Percentiles rank a stretch among this genome's conserved stretches.
phyloP scores from a whole-genome alignment of 2,329 filamentous ascomycete species.

The Cladophialophora bantiana region DNA sequence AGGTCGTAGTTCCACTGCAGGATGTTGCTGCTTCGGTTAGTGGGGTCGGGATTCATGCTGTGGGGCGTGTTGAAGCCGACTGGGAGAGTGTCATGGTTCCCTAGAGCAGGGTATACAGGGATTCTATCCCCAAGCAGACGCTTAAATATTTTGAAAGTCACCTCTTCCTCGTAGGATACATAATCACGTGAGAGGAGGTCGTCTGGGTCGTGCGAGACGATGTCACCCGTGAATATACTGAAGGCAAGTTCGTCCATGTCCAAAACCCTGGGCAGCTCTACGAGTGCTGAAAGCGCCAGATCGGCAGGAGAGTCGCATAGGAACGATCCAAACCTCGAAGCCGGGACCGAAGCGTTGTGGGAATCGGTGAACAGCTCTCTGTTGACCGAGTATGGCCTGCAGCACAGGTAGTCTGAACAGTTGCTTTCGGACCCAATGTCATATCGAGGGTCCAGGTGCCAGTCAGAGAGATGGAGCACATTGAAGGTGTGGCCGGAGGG shows the following conservation, averaged over 20 bases:
- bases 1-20: constrained; percentile 42
- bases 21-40: constrained; percentile 32
- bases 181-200: constrained; percentile 42
- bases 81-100: constrained; percentile 43
- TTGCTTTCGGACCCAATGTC: constrained; percentile 44
- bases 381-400: constrained; percentile 41
- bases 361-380: constrained; percentile 30
- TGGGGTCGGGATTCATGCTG: constrained; percentile 32
- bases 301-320: constrained; percentile 42
- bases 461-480: constrained; percentile 44
- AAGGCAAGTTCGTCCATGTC: constrained; percentile 41
- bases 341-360: constrained; percentile 39
- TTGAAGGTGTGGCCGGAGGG: constrained; percentile 41
- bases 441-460: constrained; percentile 44
- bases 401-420: constrained; percentile 43
- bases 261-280: constrained; percentile 39
- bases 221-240: constrained; percentile 45
- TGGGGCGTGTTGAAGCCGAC: constrained; percentile 40
- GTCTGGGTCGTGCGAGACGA: constrained; percentile 43
- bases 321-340: constrained; percentile 41
- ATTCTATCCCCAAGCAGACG: constrained; percentile 39
- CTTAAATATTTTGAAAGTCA: constrained; percentile 42
- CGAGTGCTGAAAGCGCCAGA: constrained; percentile 40
- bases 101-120: constrained; percentile 42
- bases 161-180: constrained; percentile 42